phyloP scores from a whole-genome alignment of 2,329 filamentous ascomycete genomes.

The Fusarium sp. region DNA sequence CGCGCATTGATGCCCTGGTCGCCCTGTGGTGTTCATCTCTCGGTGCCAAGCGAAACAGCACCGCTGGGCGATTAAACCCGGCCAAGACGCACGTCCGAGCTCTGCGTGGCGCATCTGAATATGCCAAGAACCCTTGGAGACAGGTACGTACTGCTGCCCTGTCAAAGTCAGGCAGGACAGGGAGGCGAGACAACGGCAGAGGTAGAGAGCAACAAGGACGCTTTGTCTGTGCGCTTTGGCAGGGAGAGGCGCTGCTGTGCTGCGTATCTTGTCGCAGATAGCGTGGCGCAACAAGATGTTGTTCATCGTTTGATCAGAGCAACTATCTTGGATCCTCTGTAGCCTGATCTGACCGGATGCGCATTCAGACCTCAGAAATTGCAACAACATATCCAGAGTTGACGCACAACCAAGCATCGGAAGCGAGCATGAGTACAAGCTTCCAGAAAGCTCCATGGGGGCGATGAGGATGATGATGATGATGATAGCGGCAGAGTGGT shows the following conservation, averaged over 20 bases:
- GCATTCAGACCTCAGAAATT: background rate
- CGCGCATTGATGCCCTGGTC: constrained; percentile 25
- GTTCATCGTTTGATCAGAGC: constrained; percentile 1
- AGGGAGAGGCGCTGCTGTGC: background rate
- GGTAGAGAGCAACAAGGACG: constrained; percentile 14
- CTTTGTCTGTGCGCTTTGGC: background rate
- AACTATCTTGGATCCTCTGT: background rate
- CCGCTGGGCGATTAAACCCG: constrained; percentile 36
- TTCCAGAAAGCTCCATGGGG: background rate
- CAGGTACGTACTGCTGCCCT: constrained; percentile 26
- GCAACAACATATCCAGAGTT: background rate
- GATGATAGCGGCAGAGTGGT: constrained; percentile 2
- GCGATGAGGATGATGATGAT: background rate
- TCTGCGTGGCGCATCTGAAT: constrained; percentile 34
- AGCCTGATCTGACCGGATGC: background rate
- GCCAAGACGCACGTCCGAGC: constrained; percentile 28
- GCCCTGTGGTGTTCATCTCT: constrained; percentile 35
- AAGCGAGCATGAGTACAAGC: background rate
- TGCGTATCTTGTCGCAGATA: background rate
- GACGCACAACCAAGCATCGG: background rate
- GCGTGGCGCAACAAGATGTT: background rate
- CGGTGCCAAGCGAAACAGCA: constrained; percentile 39
- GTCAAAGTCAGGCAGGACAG: constrained; percentile 25
- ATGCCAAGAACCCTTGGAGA: constrained; percentile 24
- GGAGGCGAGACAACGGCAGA: constrained; percentile 24